A percentile compares a stretch with the other conserved stretches of the same genome.
Evolutionary conservation across 371 early-diverging fungal species (phyloP).

Genomic region (Coemansia sp.): DNA sequence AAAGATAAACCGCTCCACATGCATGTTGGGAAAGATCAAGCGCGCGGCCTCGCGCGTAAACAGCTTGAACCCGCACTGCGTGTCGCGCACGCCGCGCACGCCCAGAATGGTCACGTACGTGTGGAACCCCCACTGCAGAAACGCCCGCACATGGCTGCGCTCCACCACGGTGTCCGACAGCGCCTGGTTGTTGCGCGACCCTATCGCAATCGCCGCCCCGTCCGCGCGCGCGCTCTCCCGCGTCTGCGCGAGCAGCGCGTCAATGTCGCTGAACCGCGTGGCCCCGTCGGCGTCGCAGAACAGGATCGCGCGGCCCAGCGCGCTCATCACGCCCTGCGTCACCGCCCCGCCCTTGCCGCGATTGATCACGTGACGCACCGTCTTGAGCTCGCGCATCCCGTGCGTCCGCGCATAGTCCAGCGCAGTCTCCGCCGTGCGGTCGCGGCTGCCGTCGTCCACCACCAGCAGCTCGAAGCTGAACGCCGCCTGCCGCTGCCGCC

Average conservation of each 20-base stretch:
- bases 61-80: conserved; percentile 97
- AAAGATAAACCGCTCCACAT: conserved; percentile 95
- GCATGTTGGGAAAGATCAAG: conserved; percentile 82
- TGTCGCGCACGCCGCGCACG: conserved; percentile 83
- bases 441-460: conserved; percentile 88
- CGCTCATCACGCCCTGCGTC: conserved; percentile 83
- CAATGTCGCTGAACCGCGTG: conserved; percentile 82
- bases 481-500: conserved; percentile 34
- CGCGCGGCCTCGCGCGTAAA: conserved; percentile 79
- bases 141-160: conserved; percentile 86
- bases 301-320: conserved; percentile 75
- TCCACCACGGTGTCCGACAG: conserved; percentile 91
- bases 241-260: conserved; percentile 49
- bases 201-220: conserved; percentile 69
- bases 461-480: conserved; percentile 83
- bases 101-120: conserved; percentile 77
- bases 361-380: conserved; percentile 77
- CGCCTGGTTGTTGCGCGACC: conserved; percentile 89
- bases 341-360: conserved; percentile 95
- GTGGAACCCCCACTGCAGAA: conserved; percentile 92
- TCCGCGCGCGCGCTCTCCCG: conserved; percentile 28
- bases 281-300: conserved; percentile 98
- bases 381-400: conserved; percentile 61
- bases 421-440: conserved; percentile 71
- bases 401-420: conserved; percentile 63